A percentile compares a stretch with the other conserved stretches of the same genome.
These are phyloP conservation scores for Daldinia decipiens DNA, from an alignment of 495 filamentous ascomycete species.

Conservation along the genomic window DNA sequence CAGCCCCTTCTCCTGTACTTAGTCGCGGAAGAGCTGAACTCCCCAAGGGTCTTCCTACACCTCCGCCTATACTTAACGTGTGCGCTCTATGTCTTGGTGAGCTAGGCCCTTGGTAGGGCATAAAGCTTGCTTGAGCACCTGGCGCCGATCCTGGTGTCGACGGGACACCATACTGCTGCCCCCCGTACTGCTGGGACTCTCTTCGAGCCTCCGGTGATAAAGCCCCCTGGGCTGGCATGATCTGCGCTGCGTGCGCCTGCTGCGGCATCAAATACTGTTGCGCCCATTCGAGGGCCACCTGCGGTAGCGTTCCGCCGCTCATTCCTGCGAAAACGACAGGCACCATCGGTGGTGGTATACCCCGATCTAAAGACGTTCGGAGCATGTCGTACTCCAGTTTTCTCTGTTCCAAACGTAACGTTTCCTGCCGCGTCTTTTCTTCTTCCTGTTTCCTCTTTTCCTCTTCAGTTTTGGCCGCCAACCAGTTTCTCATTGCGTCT, in stretches of 20 bases:
- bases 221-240: constrained; percentile 61
- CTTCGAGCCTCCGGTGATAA: constrained; percentile 59
- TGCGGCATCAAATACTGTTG: constrained; percentile 74
- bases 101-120: constrained; percentile 49
- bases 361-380: constrained; percentile 78
- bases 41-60: constrained; percentile 44
- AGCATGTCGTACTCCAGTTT: constrained; percentile 87
- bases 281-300: constrained; percentile 73
- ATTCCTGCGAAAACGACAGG: constrained; percentile 91
- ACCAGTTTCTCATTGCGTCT: constrained; percentile 83
- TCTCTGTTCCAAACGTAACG: constrained; percentile 79
- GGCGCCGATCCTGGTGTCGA: constrained; percentile 58
- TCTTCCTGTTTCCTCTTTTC: constrained; percentile 86
- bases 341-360: constrained; percentile 85
- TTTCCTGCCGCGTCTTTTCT: constrained; percentile 86
- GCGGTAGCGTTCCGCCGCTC: constrained; percentile 68
- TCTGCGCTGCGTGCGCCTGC: constrained; percentile 61
- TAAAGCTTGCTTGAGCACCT: constrained; percentile 51
- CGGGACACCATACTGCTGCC: constrained; percentile 55
- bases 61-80: constrained; percentile 50
- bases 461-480: constrained; percentile 85
- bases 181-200: constrained; percentile 56
- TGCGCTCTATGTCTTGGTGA: constrained; percentile 57
- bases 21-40: constrained; percentile 47
- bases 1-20: constrained; percentile 43